phyloP scores from a whole-genome alignment of 2,329 filamentous ascomycete species.

The Blastomyces emzantsi region DNA sequence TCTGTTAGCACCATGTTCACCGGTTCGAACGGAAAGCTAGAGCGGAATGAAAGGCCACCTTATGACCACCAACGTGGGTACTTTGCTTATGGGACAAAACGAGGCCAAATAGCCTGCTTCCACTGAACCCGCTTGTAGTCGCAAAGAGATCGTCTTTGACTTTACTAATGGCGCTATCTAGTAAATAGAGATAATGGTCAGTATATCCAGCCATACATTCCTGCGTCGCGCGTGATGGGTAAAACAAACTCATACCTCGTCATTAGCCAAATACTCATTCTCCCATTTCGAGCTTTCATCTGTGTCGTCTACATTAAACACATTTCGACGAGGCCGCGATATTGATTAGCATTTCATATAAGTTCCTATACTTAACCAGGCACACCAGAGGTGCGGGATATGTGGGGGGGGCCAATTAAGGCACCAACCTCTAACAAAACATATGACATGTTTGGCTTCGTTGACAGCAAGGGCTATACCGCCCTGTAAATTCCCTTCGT shows the following conservation, averaged over 20 bases:
- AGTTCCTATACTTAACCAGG: neutral
- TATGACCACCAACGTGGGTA: slow-evolving; percentile 63
- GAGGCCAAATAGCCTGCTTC: slow-evolving; percentile 75
- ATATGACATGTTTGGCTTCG: slow-evolving; percentile 68
- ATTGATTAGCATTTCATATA: neutral
- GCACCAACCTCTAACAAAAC: slow-evolving; percentile 66
- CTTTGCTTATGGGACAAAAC: slow-evolving; percentile 69
- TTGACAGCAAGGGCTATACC: slow-evolving; percentile 69
- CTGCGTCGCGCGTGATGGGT: neutral
- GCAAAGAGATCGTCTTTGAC: slow-evolving; percentile 58
- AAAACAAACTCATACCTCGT: slow-evolving; percentile 38
- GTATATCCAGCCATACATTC: neutral
- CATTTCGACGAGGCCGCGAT: neutral
- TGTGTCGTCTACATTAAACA: slow-evolving; percentile 49
- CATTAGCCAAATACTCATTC: slow-evolving; percentile 51
- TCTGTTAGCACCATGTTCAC: slow-evolving; percentile 7
- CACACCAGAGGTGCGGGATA: neutral
- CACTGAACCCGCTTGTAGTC: slow-evolving; percentile 61
- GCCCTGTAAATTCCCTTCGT: slow-evolving; percentile 66
- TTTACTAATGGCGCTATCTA: slow-evolving; percentile 51
- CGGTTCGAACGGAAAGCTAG: neutral
- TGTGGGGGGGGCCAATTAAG: neutral
- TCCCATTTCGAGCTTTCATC: slow-evolving; percentile 66
- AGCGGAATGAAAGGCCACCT: slow-evolving; percentile 6
- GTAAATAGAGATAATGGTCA: neutral